Percentiles rank a stretch among this genome's conserved stretches.
Evolutionary conservation across 169 alveolate species (phyloP).

Genomic region (Theileria sp.): DNA sequence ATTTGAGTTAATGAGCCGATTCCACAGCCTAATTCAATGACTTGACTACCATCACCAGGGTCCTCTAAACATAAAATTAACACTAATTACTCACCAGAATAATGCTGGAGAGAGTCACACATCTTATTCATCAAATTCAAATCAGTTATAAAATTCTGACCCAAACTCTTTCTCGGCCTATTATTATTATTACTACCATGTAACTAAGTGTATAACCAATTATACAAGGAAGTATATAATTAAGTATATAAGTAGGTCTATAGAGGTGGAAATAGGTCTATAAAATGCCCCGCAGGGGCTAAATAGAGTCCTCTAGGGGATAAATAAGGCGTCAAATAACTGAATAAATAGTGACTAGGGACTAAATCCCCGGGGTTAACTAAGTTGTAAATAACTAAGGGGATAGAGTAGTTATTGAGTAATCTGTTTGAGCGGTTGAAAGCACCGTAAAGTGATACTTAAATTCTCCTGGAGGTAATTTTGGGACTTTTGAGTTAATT

Average conservation of each 20-base stretch:
- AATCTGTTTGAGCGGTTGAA: background rate
- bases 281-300: too few species aligned
- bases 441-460: slow-evolving; percentile 9
- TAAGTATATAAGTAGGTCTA: too few species aligned
- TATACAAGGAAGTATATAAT: too few species aligned
- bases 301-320: too few species aligned
- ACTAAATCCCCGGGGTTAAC: too few species aligned
- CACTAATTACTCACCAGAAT: background rate
- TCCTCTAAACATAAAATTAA: background rate
- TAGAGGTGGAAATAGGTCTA: too few species aligned
- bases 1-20: slow-evolving; percentile 78
- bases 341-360: background rate
- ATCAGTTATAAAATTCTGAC: slow-evolving; percentile 81
- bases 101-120: slow-evolving; percentile 33
- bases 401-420: too few species aligned
- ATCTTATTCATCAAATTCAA: slow-evolving; percentile 65
- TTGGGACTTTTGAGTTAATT: slow-evolving; percentile 24
- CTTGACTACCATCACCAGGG: slow-evolving; percentile 57
- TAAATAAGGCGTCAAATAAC: too few species aligned
- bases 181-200: too few species aligned
- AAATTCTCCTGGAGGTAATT: slow-evolving; percentile 58
- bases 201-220: too few species aligned
- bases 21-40: slow-evolving; percentile 84
- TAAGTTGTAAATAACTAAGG: too few species aligned
- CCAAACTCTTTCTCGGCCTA: slow-evolving; percentile 83